A percentile compares a stretch with the other conserved stretches of the same genome.
Evolutionary conservation across 192 early-diverging fungal species (phyloP).

Genomic region (Chytriomyces sp.): DNA sequence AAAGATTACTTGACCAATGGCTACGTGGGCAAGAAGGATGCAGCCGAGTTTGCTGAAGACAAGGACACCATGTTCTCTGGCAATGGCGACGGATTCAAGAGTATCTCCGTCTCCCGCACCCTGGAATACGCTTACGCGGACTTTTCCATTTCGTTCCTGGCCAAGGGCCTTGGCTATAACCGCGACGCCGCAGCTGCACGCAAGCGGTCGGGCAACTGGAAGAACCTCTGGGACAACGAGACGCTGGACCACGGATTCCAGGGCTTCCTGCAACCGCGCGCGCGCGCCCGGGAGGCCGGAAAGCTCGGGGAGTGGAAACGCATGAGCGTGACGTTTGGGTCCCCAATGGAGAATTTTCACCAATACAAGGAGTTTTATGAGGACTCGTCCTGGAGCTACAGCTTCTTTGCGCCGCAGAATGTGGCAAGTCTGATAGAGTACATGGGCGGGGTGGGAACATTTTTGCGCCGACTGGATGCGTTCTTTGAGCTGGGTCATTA

Average conservation of each 20-base stretch:
- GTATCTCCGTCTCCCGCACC: slow-evolving; percentile 25
- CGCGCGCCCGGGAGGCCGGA: neutral
- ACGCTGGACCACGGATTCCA: slow-evolving; percentile 12
- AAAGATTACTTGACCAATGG: slow-evolving; percentile 22
- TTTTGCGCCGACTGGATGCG: slow-evolving; percentile 30
- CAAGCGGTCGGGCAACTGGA: slow-evolving; percentile 33
- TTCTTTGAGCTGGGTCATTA: slow-evolving; percentile 33
- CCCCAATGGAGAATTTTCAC: neutral
- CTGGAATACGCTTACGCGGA: slow-evolving; percentile 42
- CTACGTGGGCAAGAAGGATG: slow-evolving; percentile 22
- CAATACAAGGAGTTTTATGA: slow-evolving; percentile 38
- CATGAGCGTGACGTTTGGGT: neutral
- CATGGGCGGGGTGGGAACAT: slow-evolving; percentile 32
- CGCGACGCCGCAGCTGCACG: neutral
- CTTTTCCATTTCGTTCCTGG: slow-evolving; percentile 30
- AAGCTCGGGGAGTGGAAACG: neutral
- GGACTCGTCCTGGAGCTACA: slow-evolving; percentile 40
- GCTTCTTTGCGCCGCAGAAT: slow-evolving; percentile 43
- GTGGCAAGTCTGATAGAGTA: slow-evolving; percentile 24
- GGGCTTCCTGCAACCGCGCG: slow-evolving; percentile 34
- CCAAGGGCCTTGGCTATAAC: neutral
- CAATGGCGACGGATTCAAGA: neutral
- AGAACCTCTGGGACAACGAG: slow-evolving; percentile 37
- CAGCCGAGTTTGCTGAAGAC: neutral
- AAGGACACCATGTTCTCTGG: too few relatives aligned